Conservation (phyloP, 225 moss, liverwort and hornwort genomes). For the Physcomitrellopsis africana region DNA sequence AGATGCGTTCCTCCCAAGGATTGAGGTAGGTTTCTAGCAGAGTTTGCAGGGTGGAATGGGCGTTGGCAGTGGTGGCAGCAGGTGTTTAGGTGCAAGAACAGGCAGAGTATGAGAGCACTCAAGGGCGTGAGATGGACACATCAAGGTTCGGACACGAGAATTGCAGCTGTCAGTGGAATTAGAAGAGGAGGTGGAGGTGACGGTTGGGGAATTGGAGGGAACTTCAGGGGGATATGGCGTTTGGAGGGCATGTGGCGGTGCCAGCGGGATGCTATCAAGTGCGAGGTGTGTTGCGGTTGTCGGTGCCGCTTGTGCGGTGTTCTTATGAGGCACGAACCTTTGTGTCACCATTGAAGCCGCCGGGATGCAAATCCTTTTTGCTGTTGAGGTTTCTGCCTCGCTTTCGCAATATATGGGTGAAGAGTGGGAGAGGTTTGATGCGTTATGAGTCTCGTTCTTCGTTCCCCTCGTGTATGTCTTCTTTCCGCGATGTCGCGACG, state of each 20-base stretch:
- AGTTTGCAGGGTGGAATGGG: background rate
- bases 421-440: constrained; percentile 21
- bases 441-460: constrained; percentile 21
- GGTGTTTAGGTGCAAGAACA: background rate
- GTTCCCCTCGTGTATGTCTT: constrained; percentile 8
- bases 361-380: constrained; percentile 35
- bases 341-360: constrained; percentile 23
- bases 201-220: constrained; percentile 14
- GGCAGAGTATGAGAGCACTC: constrained; percentile 25
- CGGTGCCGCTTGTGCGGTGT: constrained; percentile 34
- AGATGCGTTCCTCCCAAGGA: background rate
- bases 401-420: constrained; percentile 28
- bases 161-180: constrained; percentile 22
- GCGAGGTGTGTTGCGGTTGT: constrained; percentile 46
- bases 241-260: constrained; percentile 49
- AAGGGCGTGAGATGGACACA: constrained; percentile 34
- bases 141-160: constrained; percentile 18
- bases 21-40: constrained; percentile 19
- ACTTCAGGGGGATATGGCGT: constrained; percentile 42
- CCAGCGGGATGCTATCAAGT: constrained; percentile 49
- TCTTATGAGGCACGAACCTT: constrained; percentile 18
- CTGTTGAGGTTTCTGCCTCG: constrained; percentile 39
- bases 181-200: background rate
- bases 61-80: constrained; percentile 9
- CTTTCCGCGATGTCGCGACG: constrained; percentile 35